These are phyloP conservation scores for Hippophae rhamnoides DNA, from an alignment of 306 rosid genomes.

Conservation along the genomic window DNA sequence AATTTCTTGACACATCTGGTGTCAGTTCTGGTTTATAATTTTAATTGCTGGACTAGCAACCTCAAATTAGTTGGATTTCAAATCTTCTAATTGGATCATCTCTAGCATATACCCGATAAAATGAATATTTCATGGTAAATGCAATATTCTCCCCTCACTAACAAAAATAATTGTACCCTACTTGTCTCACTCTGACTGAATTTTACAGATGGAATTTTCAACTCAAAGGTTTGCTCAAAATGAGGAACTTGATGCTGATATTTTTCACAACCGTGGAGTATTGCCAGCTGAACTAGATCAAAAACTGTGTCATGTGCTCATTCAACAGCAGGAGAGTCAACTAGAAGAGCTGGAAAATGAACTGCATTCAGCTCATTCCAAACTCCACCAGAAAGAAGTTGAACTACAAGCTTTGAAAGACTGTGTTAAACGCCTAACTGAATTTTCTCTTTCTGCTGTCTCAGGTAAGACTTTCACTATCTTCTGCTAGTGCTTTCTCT, in stretches of 20 bases:
- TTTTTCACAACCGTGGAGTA: slow-evolving; percentile 27
- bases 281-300: slow-evolving; percentile 47
- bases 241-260: slow-evolving; percentile 18
- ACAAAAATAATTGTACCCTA: slow-evolving; percentile 1
- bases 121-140: too few relatives aligned
- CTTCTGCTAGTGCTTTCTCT: too few relatives aligned
- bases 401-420: slow-evolving; percentile 62
- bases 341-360: slow-evolving; percentile 57
- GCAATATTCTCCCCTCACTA: background rate
- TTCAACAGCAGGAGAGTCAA: slow-evolving; percentile 54
- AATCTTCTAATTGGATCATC: too few relatives aligned
- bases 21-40: too few relatives aligned
- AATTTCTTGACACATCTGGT: too few relatives aligned
- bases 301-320: slow-evolving; percentile 56
- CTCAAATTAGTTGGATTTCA: background rate
- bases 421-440: slow-evolving; percentile 51
- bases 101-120: too few relatives aligned
- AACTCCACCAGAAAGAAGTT: slow-evolving; percentile 50
- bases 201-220: slow-evolving; percentile 30
- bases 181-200: slow-evolving; percentile 15
- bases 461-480: slow-evolving; percentile 34
- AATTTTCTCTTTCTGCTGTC: slow-evolving; percentile 37
- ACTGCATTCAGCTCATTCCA: slow-evolving; percentile 42
- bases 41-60: too few relatives aligned
- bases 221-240: slow-evolving; percentile 23